Evolutionary conservation across 2,329 filamentous ascomycete genomes (phyloP), one percentile per base, ranked within the genome.

Genomic region (Penicillium sp.): DNA sequence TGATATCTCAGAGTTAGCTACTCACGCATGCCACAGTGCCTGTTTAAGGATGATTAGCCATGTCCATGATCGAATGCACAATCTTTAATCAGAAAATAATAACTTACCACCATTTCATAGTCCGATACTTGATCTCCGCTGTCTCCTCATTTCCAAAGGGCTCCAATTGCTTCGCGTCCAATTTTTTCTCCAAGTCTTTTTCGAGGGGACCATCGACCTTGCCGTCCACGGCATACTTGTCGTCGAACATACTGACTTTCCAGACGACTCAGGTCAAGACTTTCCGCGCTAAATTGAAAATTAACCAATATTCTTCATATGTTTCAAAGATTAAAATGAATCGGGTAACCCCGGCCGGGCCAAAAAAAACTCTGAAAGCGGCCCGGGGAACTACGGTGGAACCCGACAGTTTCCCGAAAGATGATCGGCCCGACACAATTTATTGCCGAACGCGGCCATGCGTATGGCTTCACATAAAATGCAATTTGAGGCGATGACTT

Each of bases 51-150:
- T 30, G 5, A 47, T 61, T 49, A 61, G 59, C 50, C 30, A 46
- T 52, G 14, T 42, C 30, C 40, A 28, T 26, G 30, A 40, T 51
- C 9, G 28, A 36, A 17, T 35, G 16, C 5, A 35, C 19, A 35
- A 25, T 33, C 1, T 35, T 22, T n/a, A n/a, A 11, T 14, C 1
- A 33, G 9, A 12, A 22, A 31, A 28, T 30, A 9, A 25, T 33
- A 16, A 61, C 66, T 53, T 60, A 68, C 67, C 67, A 70, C 67
- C 80, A 83, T 43, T 71, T 70, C 73, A 80, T 76, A 2, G 78
- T 80, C 57, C 77, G 76, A 63, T 81, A 82, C 57, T 82, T 76
- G 46, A 82, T 73, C 52, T 78, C 75, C 9, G 69, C 67, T 3
- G 57, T 61, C 28, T 69, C 67, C 58, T 76, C 73, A 62, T 74